Evolutionary conservation across 495 filamentous ascomycete genomes (phyloP).

Genomic region (Aspergillus incahuasiensis): DNA sequence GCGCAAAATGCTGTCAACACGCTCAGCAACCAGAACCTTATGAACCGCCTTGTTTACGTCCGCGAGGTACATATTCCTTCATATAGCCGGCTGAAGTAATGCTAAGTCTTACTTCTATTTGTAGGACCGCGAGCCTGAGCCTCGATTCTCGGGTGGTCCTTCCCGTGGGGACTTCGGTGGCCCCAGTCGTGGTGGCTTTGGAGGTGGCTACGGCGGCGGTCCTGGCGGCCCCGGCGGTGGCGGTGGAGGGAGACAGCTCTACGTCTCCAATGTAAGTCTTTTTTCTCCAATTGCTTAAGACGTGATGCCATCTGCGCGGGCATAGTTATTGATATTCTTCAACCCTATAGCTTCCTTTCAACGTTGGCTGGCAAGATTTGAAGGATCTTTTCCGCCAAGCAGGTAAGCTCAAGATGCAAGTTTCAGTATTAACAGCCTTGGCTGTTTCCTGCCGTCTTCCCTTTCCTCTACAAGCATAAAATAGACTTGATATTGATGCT

Average conservation of each 20-base stretch:
- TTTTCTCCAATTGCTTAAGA: conserved; percentile 20
- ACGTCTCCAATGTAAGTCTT: conserved; percentile 92
- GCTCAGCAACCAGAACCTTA: conserved; percentile 97
- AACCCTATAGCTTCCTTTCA: conserved; percentile 83
- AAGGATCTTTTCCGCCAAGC: conserved; percentile 99
- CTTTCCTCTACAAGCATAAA: conserved; percentile 5
- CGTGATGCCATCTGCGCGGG: background rate
- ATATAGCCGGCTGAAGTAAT: background rate
- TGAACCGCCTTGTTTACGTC: conserved; percentile 97
- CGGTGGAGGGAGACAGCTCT: conserved; percentile 78
- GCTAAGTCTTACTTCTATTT: conserved; percentile 1
- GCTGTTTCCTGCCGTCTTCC: conserved; percentile 12
- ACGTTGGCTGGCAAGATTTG: conserved; percentile 96
- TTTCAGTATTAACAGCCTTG: background rate
- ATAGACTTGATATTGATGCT: conserved; percentile 26
- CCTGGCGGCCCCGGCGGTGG: conserved; percentile 50
- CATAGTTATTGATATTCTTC: conserved; percentile 7
- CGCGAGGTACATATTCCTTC: conserved; percentile 67
- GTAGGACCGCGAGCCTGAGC: conserved; percentile 92
- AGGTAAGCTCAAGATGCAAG: conserved; percentile 56
- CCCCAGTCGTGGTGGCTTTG: conserved; percentile 47
- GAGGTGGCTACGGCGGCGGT: conserved; percentile 35
- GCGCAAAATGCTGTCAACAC: conserved; percentile 95
- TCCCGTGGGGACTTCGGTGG: conserved; percentile 62
- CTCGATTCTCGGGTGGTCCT: conserved; percentile 78